These are phyloP conservation scores for Mrakia blollopis DNA, from an alignment of 768 basidiomycete genomes.

Conservation along the genomic window DNA sequence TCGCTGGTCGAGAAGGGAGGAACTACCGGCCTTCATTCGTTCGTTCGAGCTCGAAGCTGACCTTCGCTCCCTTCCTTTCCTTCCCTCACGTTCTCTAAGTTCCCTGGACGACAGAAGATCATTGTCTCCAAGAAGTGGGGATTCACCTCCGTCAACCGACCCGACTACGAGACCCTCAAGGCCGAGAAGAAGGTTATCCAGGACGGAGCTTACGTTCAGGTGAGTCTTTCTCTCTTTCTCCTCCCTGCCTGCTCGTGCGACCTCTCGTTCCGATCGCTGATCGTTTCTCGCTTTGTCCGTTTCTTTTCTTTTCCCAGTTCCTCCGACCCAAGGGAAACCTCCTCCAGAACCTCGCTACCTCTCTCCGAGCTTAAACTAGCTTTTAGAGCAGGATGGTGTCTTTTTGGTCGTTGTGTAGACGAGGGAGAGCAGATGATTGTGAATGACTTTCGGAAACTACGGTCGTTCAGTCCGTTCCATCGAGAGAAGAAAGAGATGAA, in stretches of 20 bases:
- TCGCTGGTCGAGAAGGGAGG: not conserved
- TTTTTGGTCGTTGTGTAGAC: not conserved
- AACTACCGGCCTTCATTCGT: not conserved
- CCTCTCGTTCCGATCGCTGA: not conserved
- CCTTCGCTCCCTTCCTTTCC: not conserved
- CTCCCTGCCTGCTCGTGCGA: not conserved
- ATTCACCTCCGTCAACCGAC: constrained; percentile 89
- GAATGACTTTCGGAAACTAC: not conserved
- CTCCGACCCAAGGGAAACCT: constrained; percentile 29
- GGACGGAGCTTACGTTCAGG: constrained; percentile 83
- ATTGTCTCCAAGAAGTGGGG: constrained; percentile 82
- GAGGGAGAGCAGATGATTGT: too few relatives aligned
- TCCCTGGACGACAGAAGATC: constrained; percentile 97
- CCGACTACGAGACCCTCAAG: constrained; percentile 82
- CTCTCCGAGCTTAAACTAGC: constrained; percentile 31
- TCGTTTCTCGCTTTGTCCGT: too few relatives aligned
- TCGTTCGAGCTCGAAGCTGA: not conserved
- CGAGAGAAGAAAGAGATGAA: not conserved
- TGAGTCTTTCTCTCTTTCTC: not conserved
- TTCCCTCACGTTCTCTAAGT: constrained; percentile 44
- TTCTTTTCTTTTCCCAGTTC: constrained; percentile 33
- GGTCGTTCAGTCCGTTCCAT: too few relatives aligned
- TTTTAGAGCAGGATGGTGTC: not conserved
- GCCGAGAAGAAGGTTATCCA: constrained; percentile 76
- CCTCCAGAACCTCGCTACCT: constrained; percentile 28